phyloP scores from a whole-genome alignment of 768 basidiomycete species.

The Mycena crocata region DNA sequence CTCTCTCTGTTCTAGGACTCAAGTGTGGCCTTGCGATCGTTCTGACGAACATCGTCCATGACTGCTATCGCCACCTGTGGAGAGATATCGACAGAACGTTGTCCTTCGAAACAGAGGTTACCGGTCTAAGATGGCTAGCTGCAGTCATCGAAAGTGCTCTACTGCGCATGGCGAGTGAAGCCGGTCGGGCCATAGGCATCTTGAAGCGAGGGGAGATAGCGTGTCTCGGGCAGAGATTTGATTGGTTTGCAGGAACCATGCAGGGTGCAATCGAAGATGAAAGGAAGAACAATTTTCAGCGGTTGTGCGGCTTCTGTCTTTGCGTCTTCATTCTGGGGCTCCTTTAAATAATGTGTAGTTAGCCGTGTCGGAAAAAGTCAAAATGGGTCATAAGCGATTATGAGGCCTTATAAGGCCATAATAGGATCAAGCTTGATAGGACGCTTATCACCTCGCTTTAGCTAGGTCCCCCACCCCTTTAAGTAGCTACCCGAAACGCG shows the following conservation, averaged over 20 bases:
- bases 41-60: constrained; percentile 58
- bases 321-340: constrained; percentile 14
- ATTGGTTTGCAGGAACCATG: constrained; percentile 62
- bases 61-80: constrained; percentile 60
- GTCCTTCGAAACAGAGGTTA: constrained; percentile 36
- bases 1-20: constrained; percentile 20
- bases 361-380: too few species aligned
- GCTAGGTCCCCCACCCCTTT: too few species aligned
- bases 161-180: constrained; percentile 63
- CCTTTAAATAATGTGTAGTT: too few species aligned
- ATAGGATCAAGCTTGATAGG: too few species aligned
- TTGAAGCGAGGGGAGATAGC: constrained; percentile 55
- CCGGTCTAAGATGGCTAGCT: constrained; percentile 49
- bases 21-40: constrained; percentile 44
- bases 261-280: constrained; percentile 58
- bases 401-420: too few species aligned
- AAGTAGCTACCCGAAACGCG: too few species aligned
- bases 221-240: constrained; percentile 57
- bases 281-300: constrained; percentile 51
- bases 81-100: constrained; percentile 50
- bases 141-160: constrained; percentile 63
- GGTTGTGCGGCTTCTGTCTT: constrained; percentile 37
- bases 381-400: too few species aligned
- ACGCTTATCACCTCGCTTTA: too few species aligned
- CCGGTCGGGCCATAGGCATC: constrained; percentile 58